A percentile compares a stretch with the other conserved stretches of the same genome.
Evolutionary conservation across 345 rosid genomes (phyloP).

Genomic region (Ceriops tagal): DNA sequence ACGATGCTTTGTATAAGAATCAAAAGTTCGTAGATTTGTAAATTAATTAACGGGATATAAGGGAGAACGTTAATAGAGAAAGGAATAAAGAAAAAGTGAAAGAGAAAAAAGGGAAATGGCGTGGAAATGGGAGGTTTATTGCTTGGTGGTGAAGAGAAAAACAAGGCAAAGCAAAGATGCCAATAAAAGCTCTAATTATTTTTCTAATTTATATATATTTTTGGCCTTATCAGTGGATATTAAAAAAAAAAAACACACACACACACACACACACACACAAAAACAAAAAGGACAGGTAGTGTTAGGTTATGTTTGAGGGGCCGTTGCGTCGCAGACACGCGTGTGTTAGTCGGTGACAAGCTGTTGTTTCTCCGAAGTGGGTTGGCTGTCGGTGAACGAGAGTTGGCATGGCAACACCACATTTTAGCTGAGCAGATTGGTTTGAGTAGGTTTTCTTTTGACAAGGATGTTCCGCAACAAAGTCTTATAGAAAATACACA

Average conservation of each 20-base stretch:
- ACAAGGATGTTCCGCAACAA: constrained; percentile 6
- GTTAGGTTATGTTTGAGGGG: neutral
- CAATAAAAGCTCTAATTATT: constrained; percentile 2
- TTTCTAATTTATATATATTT: no score
- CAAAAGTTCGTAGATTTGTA: constrained; percentile 3
- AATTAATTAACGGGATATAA: neutral
- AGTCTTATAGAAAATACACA: neutral
- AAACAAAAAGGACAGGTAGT: no score
- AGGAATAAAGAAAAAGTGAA: neutral
- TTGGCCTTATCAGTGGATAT: no score
- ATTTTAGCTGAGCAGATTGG: neutral
- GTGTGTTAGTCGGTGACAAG: constrained; percentile 35
- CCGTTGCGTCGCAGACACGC: constrained; percentile 23
- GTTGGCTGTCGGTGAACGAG: constrained; percentile 22
- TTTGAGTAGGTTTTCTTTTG: neutral
- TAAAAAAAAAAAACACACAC: no score
- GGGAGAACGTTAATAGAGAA: neutral
- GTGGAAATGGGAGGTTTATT: neutral
- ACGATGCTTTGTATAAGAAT: neutral
- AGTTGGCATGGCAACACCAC: constrained; percentile 8
- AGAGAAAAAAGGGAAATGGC: constrained; percentile 7
- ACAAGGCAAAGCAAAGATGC: constrained; percentile 35
- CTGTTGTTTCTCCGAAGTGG: constrained; percentile 15
- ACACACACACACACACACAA: no score
- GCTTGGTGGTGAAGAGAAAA: constrained; percentile 41